Evolutionary conservation across 306 rosid species (phyloP).

Genomic region (Purshia tridentata): DNA sequence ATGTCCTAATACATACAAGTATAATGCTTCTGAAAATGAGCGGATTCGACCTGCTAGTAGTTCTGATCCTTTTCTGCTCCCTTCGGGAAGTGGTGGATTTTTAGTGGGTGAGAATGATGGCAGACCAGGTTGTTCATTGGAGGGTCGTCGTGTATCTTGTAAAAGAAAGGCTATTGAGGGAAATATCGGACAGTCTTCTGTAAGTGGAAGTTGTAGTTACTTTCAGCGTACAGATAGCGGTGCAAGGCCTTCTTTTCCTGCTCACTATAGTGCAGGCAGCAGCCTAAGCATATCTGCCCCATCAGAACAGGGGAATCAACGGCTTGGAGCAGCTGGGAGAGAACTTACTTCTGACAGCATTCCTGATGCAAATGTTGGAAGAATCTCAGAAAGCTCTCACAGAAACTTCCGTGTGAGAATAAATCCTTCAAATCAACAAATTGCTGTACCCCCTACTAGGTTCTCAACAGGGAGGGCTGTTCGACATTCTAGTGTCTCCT

Average conservation of each 20-base stretch:
- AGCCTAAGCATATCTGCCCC: conserved; percentile 47
- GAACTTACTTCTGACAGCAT: conserved; percentile 42
- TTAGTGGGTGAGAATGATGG: conserved; percentile 51
- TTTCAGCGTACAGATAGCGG: conserved; percentile 55
- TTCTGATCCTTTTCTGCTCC: conserved; percentile 58
- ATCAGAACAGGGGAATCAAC: conserved; percentile 51
- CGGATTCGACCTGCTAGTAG: conserved; percentile 38
- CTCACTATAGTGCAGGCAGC: conserved; percentile 44
- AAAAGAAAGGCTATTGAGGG: conserved; percentile 87
- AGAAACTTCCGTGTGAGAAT: conserved; percentile 75
- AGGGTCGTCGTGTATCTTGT: conserved; percentile 66
- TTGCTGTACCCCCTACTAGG: conserved; percentile 38
- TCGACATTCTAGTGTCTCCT: conserved; percentile 53
- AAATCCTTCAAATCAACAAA: conserved; percentile 62
- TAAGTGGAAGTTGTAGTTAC: conserved; percentile 72
- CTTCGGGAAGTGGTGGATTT: conserved; percentile 51
- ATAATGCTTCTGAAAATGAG: conserved; percentile 57
- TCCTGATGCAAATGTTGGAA: conserved; percentile 49
- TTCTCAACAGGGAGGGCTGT: conserved; percentile 48
- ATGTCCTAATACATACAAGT: conserved; percentile 51
- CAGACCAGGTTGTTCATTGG: conserved; percentile 67
- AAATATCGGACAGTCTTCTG: conserved; percentile 61
- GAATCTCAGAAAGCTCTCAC: conserved; percentile 50
- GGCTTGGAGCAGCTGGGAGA: conserved; percentile 52
- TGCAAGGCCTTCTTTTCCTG: conserved; percentile 52